Evolutionary conservation across 805 yeast species (phyloP).

Genomic region (Candida patagonica): DNA sequence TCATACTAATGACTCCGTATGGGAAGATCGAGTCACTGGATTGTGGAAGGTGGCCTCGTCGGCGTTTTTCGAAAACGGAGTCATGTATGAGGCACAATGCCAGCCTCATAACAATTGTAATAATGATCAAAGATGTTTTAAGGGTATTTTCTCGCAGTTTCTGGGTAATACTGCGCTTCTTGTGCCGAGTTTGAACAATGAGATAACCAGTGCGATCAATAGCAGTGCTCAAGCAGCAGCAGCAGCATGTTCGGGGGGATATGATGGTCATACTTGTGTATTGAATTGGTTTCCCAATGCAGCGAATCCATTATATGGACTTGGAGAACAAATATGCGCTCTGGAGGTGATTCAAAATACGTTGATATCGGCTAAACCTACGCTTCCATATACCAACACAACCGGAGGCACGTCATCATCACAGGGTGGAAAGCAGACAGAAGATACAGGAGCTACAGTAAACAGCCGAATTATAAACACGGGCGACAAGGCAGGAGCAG

Average conservation of each 20-base stretch:
- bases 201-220: conserved; percentile 35
- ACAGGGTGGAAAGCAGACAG: conserved; percentile 51
- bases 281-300: conserved; percentile 56
- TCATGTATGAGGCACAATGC: conserved; percentile 81
- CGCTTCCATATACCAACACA: conserved; percentile 51
- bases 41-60: conserved; percentile 41
- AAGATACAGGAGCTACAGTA: conserved; percentile 13
- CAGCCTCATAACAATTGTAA: conserved; percentile 58
- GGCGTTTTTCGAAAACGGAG: conserved; percentile 25
- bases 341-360: conserved; percentile 53
- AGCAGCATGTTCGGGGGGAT: conserved; percentile 74
- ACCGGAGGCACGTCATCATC: conserved; percentile 64
- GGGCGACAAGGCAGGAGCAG: conserved; percentile 84
- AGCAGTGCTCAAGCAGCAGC: conserved; percentile 68
- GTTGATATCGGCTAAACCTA: conserved; percentile 27
- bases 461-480: conserved; percentile 35
- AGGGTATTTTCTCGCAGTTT: conserved; percentile 70
- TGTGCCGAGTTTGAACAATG: conserved; percentile 41
- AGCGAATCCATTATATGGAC: conserved; percentile 70
- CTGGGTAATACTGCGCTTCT: conserved; percentile 65
- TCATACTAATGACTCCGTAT: conserved; percentile 51
- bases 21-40: conserved; percentile 54
- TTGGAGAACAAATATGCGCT: conserved; percentile 89
- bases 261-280: conserved; percentile 86
- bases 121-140: conserved; percentile 87